Conservation (phyloP, 495 filamentous ascomycete species). For the Xylaria intraflava region DNA sequence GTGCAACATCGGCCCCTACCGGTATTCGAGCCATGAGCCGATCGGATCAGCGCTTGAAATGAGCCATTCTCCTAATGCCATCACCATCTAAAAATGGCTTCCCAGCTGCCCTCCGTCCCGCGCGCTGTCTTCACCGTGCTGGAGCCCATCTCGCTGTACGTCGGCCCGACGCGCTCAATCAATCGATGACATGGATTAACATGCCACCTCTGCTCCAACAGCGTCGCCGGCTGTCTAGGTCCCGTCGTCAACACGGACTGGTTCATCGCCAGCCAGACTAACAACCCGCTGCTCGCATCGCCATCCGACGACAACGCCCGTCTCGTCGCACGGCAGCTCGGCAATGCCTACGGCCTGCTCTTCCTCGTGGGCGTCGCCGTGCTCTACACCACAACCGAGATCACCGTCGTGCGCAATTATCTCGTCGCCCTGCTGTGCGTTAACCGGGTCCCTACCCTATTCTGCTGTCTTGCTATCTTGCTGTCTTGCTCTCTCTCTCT, state of each 20-base stretch:
- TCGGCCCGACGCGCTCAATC: not conserved
- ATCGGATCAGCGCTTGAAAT: too few relatives aligned
- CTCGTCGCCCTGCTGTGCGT: conserved; percentile 50
- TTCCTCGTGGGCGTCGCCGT: conserved; percentile 55
- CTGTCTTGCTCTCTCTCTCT: not conserved
- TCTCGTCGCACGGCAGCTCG: conserved; percentile 47
- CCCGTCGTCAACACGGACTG: conserved; percentile 50
- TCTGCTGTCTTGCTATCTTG: not conserved
- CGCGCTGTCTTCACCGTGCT: conserved; percentile 53
- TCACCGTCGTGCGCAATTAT: conserved; percentile 61
- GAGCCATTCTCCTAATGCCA: not conserved
- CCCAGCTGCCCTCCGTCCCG: conserved; percentile 45
- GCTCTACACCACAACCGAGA: conserved; percentile 56
- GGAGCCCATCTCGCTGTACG: conserved; percentile 64
- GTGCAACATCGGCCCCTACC: conserved; percentile 7
- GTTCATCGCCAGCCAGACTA: conserved; percentile 57
- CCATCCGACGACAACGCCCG: conserved; percentile 25
- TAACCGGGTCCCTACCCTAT: not conserved
- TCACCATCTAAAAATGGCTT: conserved; percentile 35
- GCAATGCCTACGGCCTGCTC: conserved; percentile 62
- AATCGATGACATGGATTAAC: conserved; percentile 6
- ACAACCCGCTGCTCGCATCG: conserved; percentile 20
- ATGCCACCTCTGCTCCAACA: conserved; percentile 12
- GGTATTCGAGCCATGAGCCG: not conserved
- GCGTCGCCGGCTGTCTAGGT: conserved; percentile 49